Percentiles rank a stretch among this genome's conserved stretches.
phyloP scores from a whole-genome alignment of 2,329 filamentous ascomycete species.

The Penicillium sp. region DNA sequence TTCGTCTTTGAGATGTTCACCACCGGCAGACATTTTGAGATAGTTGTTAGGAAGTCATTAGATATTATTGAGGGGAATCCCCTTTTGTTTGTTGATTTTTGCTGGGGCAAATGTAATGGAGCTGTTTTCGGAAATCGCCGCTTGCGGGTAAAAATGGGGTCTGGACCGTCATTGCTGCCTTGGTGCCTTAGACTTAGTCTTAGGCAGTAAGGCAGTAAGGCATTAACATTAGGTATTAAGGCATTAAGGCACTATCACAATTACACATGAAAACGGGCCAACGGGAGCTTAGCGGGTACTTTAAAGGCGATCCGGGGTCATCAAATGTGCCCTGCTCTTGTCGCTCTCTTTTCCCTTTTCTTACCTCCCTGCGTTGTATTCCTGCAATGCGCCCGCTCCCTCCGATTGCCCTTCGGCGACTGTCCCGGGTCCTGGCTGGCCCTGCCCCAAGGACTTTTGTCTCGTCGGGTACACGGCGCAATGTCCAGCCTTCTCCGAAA shows the following conservation, averaged over 20 bases:
- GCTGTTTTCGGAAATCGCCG: constrained; percentile 1
- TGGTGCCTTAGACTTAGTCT: too few relatives aligned
- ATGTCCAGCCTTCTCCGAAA: constrained; percentile 1
- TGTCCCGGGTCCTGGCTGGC: constrained; percentile 5
- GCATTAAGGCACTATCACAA: neutral
- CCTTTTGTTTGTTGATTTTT: constrained; percentile 6
- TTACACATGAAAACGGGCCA: neutral
- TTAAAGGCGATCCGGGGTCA: constrained; percentile 4
- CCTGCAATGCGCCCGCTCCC: constrained; percentile 8
- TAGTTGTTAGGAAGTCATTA: constrained; percentile 23
- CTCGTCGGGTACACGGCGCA: constrained; percentile 5
- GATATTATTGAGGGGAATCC: neutral
- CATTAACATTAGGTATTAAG: neutral
- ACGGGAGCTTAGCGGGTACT: neutral
- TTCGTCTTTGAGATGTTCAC: constrained; percentile 65
- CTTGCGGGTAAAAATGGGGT: constrained; percentile 18
- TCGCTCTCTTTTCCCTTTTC: neutral
- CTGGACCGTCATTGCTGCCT: neutral
- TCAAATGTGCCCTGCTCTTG: constrained; percentile 7
- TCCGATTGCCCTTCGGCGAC: constrained; percentile 3
- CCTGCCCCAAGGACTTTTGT: constrained; percentile 11
- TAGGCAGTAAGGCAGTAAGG: too few relatives aligned
- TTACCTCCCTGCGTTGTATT: neutral
- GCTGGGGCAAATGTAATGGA: constrained; percentile 14
- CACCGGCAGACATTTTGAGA: constrained; percentile 59